Base-by-base conservation (phyloP, 1,139 yeast genomes). In the Hyphopichia wangnamkhiaoensis region DNA sequence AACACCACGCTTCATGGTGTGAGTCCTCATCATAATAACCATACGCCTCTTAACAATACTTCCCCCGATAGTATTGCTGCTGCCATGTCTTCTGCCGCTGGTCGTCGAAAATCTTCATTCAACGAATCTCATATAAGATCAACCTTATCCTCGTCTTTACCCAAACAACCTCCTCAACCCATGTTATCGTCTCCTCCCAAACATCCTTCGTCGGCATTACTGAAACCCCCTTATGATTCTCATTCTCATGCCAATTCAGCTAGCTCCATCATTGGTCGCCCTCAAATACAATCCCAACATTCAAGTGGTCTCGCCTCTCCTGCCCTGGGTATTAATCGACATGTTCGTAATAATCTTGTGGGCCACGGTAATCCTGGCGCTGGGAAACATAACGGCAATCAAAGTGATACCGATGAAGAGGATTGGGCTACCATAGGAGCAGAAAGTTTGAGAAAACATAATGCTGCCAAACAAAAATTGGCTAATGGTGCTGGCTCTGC, bases 361-460 rank as follows among this genome's bases (percentile, higher is more conserved):
- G n/a, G n/a, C n/a, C n/a, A n/a, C n/a, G n/a, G n/a, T n/a, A n/a
- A n/a, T n/a, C n/a, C n/a, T n/a, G n/a, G n/a, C n/a, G 12, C 29
- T 26, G 14, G 14, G 12, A 13, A 26, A 15, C 42, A 24, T 17
- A 29, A 29, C 13, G 12, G 15, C 36, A 50, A 44, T 31, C 47
- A 49, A 36, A 62, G 69, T 38, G 76, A 87, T 52, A 88, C 96
- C 0, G 98, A 90, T 61, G 97, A 91, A 56, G 98, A 90, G 59
- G 97, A 90, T 62, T 90, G 98, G 98, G 87, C 82, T 46, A 69
- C 89, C 0, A 84, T 90, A 39, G 97, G 96, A 1, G 89, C 96
- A 0, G 84, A 74, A 34, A 64, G 74, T 33, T 60, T 83, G 38
- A 62, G 84, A 35, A 70, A 63, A 37, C 37, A 34, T 26, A 28